Evolutionary conservation across 495 filamentous ascomycete species (phyloP), one percentile per base, ranked within the genome.

Genomic region (Articulospora tetracladia): DNA sequence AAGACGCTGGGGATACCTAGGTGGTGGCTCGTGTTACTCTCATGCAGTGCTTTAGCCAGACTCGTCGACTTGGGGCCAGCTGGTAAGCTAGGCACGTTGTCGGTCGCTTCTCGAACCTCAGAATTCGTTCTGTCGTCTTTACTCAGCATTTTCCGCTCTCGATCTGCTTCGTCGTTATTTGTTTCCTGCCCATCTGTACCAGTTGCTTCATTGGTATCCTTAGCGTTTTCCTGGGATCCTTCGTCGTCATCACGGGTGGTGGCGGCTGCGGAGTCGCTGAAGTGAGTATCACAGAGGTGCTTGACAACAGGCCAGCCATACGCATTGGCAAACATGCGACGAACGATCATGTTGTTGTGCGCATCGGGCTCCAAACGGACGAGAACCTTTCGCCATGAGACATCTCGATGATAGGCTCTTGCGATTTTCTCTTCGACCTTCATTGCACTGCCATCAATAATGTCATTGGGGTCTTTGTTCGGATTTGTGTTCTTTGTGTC

Each of bases 401-500:
- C 74, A 62, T 88, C 89, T 7, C 84, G 81, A 69, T 98, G 94
- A 71, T 98, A 98, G 41, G 92, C 94, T 49, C 94, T 82, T 1
- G 94, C 93, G 57, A 98, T 98, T 70, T 97, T 98, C 69, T 98
- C 94, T 70, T 98, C 94, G 7, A 97, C 90, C 62, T 86, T 89
- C 81, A 98, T 90, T 46, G 82, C 77, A 2, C 78, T 79, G 41
- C 69, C 76, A 65, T 84, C 81, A 24, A 82, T 67, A 7, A 80
- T 65, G 7, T 81, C 77, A n/a, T 66, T 63, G n/a, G 68, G 66
- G 26, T 76, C 63, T 59, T 63, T 66, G 22, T 61, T 53, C 2
- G 61, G 64, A 48, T 65, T 65, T 12, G 64, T 68, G 34, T 66
- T 27, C 27, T 61, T 64, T 28, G 61, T 65, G 47, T 69, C 67